Evolutionary conservation across 176 grass and related monocot species (phyloP).

Genomic region (Musa troglodytarum): DNA sequence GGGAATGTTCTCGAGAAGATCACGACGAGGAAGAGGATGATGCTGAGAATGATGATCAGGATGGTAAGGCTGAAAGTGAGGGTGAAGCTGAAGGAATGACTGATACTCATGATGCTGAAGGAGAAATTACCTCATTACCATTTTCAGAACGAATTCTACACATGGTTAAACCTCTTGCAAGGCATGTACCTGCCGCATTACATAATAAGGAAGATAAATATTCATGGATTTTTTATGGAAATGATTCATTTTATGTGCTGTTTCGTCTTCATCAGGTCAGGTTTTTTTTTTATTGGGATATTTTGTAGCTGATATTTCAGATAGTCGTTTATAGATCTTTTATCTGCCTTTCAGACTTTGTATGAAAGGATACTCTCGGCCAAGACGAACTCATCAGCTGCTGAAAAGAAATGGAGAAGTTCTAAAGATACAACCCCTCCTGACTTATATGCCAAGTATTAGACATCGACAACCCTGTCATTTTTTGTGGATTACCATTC

Average conservation of each 20-base stretch:
- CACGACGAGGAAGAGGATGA: constrained; percentile 50
- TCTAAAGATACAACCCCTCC: constrained; percentile 36
- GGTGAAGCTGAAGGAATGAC: constrained; percentile 37
- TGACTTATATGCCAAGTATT: constrained; percentile 50
- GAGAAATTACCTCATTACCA: constrained; percentile 36
- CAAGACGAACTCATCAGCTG: constrained; percentile 49
- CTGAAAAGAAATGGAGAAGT: constrained; percentile 52
- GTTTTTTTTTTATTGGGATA: background rate
- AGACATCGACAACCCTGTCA: background rate
- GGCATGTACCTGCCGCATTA: constrained; percentile 37
- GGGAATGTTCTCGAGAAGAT: constrained; percentile 45
- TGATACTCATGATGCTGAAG: constrained; percentile 17
- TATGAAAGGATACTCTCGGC: constrained; percentile 64
- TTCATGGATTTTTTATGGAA: constrained; percentile 51
- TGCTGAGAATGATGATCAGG: constrained; percentile 40
- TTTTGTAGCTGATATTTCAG: background rate
- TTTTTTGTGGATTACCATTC: constrained; percentile 8
- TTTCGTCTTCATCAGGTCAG: constrained; percentile 63
- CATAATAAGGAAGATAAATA: constrained; percentile 22
- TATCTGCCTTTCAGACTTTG: constrained; percentile 38
- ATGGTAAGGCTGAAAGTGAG: constrained; percentile 45
- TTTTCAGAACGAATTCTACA: constrained; percentile 25
- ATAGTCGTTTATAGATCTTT: background rate
- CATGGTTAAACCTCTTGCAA: constrained; percentile 40
- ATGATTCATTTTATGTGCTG: constrained; percentile 57